Conservation (phyloP, 2,329 filamentous ascomycete genomes). For the Cercospora sojina region DNA sequence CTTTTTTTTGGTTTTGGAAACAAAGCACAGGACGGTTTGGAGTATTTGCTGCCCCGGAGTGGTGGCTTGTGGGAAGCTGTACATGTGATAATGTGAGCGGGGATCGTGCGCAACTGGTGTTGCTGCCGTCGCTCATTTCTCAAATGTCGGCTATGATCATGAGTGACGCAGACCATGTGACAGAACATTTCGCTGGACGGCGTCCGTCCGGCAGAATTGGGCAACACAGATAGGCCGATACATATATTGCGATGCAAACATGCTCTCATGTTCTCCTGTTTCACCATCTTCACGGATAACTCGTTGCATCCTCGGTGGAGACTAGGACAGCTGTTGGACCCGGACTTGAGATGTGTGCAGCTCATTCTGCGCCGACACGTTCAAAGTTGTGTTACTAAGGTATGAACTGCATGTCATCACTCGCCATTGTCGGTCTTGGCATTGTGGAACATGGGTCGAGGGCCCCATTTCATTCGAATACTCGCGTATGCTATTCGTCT, state of each 20-base stretch:
- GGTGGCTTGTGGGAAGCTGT: constrained; percentile 14
- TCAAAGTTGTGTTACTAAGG: not conserved
- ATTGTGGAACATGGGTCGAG: not conserved
- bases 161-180: constrained; percentile 15
- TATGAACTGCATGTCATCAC: not conserved
- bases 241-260: constrained; percentile 1
- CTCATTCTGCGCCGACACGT: not conserved
- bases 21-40: constrained; percentile 12
- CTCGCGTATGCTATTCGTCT: not conserved
- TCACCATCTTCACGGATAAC: not conserved
- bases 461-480: not conserved
- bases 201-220: not conserved
- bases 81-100: not conserved
- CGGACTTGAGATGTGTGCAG: not conserved
- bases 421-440: not conserved
- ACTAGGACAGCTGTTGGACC: not conserved
- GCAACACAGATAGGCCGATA: constrained; percentile 9
- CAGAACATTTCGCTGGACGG: constrained; percentile 7
- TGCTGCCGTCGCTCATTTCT: constrained; percentile 16
- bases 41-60: constrained; percentile 8
- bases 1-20: constrained; percentile 5
- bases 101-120: constrained; percentile 20
- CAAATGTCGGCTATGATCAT: constrained; percentile 16
- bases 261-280: not conserved
- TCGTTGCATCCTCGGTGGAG: not conserved